Evolutionary conservation across 2,329 filamentous ascomycete genomes (phyloP).

Genomic region (Diaporthe citri): DNA sequence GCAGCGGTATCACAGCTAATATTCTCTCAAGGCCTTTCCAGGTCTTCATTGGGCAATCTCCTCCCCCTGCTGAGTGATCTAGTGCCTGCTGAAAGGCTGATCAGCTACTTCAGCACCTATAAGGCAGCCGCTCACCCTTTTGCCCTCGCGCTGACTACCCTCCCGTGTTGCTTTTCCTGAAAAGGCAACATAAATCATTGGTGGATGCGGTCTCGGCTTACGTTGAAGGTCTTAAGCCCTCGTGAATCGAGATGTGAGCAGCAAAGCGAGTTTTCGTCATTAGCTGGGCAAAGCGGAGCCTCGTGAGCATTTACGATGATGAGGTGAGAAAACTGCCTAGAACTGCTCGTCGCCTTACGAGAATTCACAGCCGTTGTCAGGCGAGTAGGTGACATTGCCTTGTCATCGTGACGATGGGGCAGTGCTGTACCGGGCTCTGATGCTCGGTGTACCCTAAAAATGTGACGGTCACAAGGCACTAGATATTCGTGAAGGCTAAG

Average conservation of each 20-base stretch:
- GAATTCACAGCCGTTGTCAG: neutral
- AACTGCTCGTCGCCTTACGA: conserved; percentile 1
- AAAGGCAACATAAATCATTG: neutral
- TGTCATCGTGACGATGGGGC: neutral
- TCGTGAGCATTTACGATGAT: neutral
- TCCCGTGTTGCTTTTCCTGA: neutral
- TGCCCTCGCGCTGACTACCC: too few species aligned
- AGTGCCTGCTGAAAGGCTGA: neutral
- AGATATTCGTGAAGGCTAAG: too few species aligned
- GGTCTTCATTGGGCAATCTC: neutral
- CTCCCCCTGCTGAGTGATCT: too few species aligned
- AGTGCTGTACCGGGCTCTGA: neutral
- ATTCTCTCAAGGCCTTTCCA: too few species aligned
- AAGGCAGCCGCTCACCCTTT: neutral
- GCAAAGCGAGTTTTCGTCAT: neutral
- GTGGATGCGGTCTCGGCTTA: neutral
- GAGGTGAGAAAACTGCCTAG: conserved; percentile 19
- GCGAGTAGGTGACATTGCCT: neutral
- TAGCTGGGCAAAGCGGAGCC: neutral
- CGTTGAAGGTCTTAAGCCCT: neutral
- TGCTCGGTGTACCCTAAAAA: neutral
- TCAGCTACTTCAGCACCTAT: neutral
- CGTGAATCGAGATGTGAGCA: neutral
- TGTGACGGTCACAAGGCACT: neutral
- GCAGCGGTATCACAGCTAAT: neutral